Evolutionary conservation across 345 rosid species (phyloP), one percentile per base, ranked within the genome.

Genomic region (Hibiscus syriacus): DNA sequence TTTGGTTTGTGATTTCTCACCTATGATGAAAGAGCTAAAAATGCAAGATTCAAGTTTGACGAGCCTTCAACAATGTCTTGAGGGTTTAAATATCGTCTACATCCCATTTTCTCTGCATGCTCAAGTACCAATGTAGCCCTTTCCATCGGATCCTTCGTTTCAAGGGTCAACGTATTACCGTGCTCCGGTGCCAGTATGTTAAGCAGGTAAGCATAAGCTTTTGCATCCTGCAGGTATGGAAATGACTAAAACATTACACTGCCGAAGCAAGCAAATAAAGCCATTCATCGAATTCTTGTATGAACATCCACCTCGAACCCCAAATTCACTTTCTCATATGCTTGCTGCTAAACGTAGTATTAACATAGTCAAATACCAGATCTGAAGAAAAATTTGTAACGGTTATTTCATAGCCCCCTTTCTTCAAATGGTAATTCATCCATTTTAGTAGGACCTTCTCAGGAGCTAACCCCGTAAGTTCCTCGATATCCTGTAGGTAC

Each of bases 361-460:
- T 55, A 68, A 66, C 46, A 46, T 29, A 59, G 60, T 57, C 14
- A 68, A 13, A 32, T 79, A 92, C 96, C 71, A 92, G 22, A 71
- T 92, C 97, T 2, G 91, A 87, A 72, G 93, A 88, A 88, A 80
- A 83, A 92, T 92, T 92, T 38, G 85, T 68, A 56, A 90, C 88
- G 25, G 86, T 73, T 83, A 82, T 90, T 91, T 88, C 82, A 60
- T 90, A 92, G 71, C 98, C 97, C 8, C 82, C 97, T 81, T 88
- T 90, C 72, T 84, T 82, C 27, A 92, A 85, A 80, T 92, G 96
- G 80, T 86, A 92, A 78, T 92, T 92, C 90, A 90, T 87, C 97
- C 98, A 90, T 76, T 73, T 92, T 45, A 90, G 71, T 66, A 92
- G 74, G 73, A 92, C 72, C 80, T 90, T 92, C 86, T 92, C 97